Evolutionary conservation across 148 eudicot genomes (phyloP), one percentile per base, ranked within the genome.

Genomic region (Amaranthus cruentus): DNA sequence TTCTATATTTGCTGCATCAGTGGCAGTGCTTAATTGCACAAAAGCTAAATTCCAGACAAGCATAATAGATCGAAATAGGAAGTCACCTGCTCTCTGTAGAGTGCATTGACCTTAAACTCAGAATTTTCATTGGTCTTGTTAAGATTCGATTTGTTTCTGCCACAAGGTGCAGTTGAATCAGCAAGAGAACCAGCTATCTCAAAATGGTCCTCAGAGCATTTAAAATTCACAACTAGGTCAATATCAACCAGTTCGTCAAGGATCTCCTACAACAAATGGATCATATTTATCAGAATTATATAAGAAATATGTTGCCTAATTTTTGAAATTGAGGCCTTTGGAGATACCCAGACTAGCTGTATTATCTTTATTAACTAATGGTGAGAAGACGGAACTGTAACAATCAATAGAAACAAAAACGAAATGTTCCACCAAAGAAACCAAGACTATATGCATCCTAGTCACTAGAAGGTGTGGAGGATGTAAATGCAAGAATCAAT

Each of bases 211-310:
- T 85, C 88, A 6, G 84, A 58, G 77, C 91, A 81, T 83, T 91
- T 94, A 72, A 91, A 90, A 77, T 94, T 94, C 77, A 94, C 76
- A 38, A 91, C 98, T 65, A 91, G 76, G 81, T 91, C 96, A 64
- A 94, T 80, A 66, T 94, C 91, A 15, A 91, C 88, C 71, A 91
- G 73, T 84, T 94, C 83, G 76, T 94, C 97, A 61, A 94, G 88
- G 70, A 94, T 86, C 80, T 91, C 97, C 98, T 91, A 93, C 75
- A 80, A 67, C 5, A 62, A 15, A 62, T 28, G 12, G 50, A 62
- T 42, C 58, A 55, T 5, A 60, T 68, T 21, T 38, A 73, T 76
- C 56, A 72, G 47, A 69, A 57, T 56, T 28, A 55, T 9, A 12
- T 12, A 18, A 44, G 43, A 43, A 68, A 49, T 55, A 68, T 0